Evolutionary conservation across 345 rosid species (phyloP), one percentile per base, ranked within the genome.

Genomic region (Syzygium jambos): DNA sequence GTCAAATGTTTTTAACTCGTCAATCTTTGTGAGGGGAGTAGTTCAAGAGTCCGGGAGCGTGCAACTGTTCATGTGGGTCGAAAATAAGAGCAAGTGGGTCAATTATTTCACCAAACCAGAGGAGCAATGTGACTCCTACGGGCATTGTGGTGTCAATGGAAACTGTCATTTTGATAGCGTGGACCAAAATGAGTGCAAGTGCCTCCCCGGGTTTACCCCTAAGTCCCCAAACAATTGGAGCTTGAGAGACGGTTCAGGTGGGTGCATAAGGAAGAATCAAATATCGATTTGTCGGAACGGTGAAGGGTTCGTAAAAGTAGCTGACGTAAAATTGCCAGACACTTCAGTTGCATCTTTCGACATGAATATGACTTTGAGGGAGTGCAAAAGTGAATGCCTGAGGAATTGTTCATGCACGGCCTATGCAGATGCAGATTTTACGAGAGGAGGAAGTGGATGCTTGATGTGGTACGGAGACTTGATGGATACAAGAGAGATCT

Each of bases 131-230:
- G 87, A 89, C n/a, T 38, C 29, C 25, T 89, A 86, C 30, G 87
- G 83, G 19, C 38, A 27, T 14, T 86, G 88, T 25, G 88, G 90
- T 17, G 38, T 49, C 13, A 84, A 89, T 86, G 84, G 85, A 15
- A 38, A 63, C 46, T 89, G 90, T 52, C 88, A 86, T 17, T 51
- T 56, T 5, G 34, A 68, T 19, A 86, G 85, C 27, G 1, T 16
- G 21, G 80, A 73, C 80, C 46, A 63, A 43, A 2, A 30, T 49
- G 82, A 43, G 43, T 91, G 93, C 52, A 30, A n/a, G 3, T 92
- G 93, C 83, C 51, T 90, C 9, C 86, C 89, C 3, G 93, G 92
- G 9, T 92, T 84, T 59, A 54, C 78, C n/a, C 92, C 93, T 16
- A 88, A 85, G 73, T 87, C 56, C 17, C 57, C 29, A 4, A 34